Base-by-base conservation (phyloP, 2,329 filamentous ascomycete species). In the Thielaviopsis ethacetica region DNA sequence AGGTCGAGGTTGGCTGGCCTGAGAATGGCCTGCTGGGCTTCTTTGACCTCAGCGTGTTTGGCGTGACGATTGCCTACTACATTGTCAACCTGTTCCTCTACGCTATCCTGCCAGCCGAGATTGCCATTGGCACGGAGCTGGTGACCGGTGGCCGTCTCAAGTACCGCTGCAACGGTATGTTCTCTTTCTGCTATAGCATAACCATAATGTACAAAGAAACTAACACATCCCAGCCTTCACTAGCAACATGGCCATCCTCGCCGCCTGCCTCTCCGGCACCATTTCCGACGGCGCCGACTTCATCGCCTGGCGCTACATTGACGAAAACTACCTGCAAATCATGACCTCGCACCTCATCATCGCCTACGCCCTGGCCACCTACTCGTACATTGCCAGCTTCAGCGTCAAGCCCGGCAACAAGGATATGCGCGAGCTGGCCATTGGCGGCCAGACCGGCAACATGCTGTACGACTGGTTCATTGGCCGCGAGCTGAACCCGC, bases 401-500 rank as follows among this genome's bases (percentile, higher is more conserved):
- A 78, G 78, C 57, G 86, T 95, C 63, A 86, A 87, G 69, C 72
- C 82, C n/a, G 83, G 81, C 51, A 88, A 94, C 68, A 75, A 78
- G 13, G 77, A 85, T 54, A 75, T 80, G 62, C 86, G 91, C 49
- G 84, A 93, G 69, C 78, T 97, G 7, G 91, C 91, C 0, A 81
- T 82, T 1, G 90, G 91, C 51, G 91, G 90, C 17, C 81, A 86
- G 67, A 83, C 82, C 1, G 91, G 90, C 60, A 96, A 95, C 70
- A 73, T 89, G 63, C 72, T 96, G 44, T 96, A 97, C 70, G 91
- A 97, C 71, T 97, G 89, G 83, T 97, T 90, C 73, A 96, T 97
- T 64, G 91, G 91, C 21, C 87, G 91, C 27, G 91, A 97, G 71
- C 82, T 97, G 62, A 97, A 97, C 72, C 91, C 91, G 2, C 88